Evolutionary conservation across 352 stramenopile species (phyloP), one percentile per base, ranked within the genome.

Genomic region (Pythium biforme): DNA sequence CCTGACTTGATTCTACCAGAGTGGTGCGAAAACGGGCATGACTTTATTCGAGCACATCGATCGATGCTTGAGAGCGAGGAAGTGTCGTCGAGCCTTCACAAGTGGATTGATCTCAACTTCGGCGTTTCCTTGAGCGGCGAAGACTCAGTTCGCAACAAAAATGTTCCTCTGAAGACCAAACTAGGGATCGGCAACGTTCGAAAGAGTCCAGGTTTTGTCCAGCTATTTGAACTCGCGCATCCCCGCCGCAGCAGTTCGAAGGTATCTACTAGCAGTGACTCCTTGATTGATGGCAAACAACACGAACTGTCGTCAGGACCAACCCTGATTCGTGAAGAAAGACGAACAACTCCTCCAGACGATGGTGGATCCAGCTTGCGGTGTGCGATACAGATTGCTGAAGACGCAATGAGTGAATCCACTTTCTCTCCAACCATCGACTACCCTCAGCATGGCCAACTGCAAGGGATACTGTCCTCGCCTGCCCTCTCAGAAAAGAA

Each of bases 91-190:
- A 54, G 85, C 12, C 68, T 99, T 7, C 95, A 98, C 68, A 64
- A 78, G 17, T 99, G 96, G 96, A 98, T 99, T 62, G 94, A 99
- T 64, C 71, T 99, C n/a, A 98, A 96, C 62, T 99, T 99, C 68
- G 96, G 96, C 4, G 77, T 84, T 25, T 78, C 76, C 11, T 69
- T 98, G 20, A 84, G 70, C 51, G 93, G 93, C 5, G 74, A 93
- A 12, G 69, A 67, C 26, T 91, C 93, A 19, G 72, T 98, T 15
- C 63, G 70, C 4, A 79, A 96, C 55, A 98, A 98, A 69, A 98
- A 98, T 51, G 84, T 98, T 0, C 91, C 91, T 5, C 68, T 98
- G 0, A 62, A 4, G 34, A 55, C 55, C 67, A 75, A 19, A 51
- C 60, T 56, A 53, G 72, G 49, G n/a, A 26, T 45, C 31, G 56